Percentiles rank a stretch among this genome's conserved stretches.
Conservation (phyloP, 2,329 filamentous ascomycete species). For the Fonsecaea pugnacius region DNA sequence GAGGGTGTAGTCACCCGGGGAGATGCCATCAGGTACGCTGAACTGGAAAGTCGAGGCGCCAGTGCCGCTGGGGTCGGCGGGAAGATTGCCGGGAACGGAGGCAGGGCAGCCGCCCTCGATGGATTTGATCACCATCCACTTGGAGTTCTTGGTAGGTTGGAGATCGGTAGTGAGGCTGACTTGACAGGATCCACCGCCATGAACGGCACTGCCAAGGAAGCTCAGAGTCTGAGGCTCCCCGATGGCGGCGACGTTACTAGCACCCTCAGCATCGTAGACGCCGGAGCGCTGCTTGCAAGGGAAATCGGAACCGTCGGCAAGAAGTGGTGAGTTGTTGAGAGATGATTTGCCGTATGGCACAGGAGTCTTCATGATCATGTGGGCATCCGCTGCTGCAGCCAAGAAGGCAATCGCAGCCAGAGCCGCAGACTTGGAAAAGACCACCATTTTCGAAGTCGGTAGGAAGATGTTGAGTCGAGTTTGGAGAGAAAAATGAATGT, state of each 20-base stretch:
- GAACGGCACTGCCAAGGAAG: constrained; percentile 74
- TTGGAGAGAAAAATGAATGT: constrained; percentile 19
- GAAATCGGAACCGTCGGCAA: constrained; percentile 66
- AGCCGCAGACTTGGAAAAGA: constrained; percentile 27
- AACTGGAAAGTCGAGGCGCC: constrained; percentile 68
- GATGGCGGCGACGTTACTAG: constrained; percentile 63
- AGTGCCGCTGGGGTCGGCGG: constrained; percentile 48
- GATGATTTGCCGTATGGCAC: constrained; percentile 61
- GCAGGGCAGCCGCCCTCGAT: constrained; percentile 85
- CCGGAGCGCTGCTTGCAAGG: constrained; percentile 75
- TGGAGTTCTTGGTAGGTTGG: constrained; percentile 65
- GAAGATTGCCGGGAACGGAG: constrained; percentile 62
- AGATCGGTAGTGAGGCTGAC: constrained; percentile 80
- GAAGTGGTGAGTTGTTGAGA: constrained; percentile 69
- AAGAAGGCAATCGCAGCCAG: constrained; percentile 59
- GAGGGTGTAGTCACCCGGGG: constrained; percentile 75
- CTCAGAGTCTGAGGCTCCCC: constrained; percentile 65
- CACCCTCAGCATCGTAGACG: constrained; percentile 50
- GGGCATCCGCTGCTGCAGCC: constrained; percentile 66
- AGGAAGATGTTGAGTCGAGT: constrained; percentile 13
- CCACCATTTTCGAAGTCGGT: constrained; percentile 26
- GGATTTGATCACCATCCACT: constrained; percentile 88
- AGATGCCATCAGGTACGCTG: constrained; percentile 71
- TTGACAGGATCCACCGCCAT: constrained; percentile 93
- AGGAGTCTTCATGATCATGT: constrained; percentile 75